These are phyloP conservation scores for Artemisia annua DNA, from an alignment of 129 eudicot species.

Conservation along the genomic window DNA sequence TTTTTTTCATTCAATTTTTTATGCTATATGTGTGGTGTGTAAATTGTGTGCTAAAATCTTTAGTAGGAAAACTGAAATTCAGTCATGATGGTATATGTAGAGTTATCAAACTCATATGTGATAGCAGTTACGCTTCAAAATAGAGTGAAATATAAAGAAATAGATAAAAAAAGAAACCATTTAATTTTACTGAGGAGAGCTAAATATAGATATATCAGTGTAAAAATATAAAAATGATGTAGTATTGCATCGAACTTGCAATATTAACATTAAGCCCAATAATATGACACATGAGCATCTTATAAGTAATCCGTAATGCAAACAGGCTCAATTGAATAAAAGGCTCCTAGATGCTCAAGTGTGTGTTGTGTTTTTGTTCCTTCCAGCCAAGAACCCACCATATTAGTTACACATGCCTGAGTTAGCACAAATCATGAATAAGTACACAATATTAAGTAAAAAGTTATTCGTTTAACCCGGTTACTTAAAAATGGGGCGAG, in stretches of 20 bases:
- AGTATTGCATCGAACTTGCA: conserved; percentile 52
- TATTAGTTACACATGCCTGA: no score
- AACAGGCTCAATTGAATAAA: not conserved
- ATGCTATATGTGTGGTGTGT: no score
- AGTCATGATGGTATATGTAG: conserved; percentile 15
- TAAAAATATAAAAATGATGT: not conserved
- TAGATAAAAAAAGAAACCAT: not conserved
- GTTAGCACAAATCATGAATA: no score
- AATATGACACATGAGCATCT: not conserved
- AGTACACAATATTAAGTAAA: no score
- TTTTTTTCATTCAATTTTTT: no score
- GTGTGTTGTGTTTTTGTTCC: no score
- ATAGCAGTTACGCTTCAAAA: not conserved
- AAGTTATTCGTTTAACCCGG: no score
- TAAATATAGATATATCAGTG: conserved; percentile 2
- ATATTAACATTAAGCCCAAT: conserved; percentile 21
- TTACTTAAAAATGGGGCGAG: no score
- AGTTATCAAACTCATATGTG: not conserved
- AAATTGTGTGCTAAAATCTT: no score
- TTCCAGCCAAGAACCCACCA: no score
- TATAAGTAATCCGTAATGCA: conserved; percentile 2
- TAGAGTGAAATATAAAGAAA: conserved; percentile 11
- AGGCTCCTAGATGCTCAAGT: no score
- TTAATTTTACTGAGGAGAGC: not conserved
- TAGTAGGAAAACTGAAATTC: not conserved